Conservation (phyloP, 2,329 filamentous ascomycete genomes). For the Harringtonia lauricola region DNA sequence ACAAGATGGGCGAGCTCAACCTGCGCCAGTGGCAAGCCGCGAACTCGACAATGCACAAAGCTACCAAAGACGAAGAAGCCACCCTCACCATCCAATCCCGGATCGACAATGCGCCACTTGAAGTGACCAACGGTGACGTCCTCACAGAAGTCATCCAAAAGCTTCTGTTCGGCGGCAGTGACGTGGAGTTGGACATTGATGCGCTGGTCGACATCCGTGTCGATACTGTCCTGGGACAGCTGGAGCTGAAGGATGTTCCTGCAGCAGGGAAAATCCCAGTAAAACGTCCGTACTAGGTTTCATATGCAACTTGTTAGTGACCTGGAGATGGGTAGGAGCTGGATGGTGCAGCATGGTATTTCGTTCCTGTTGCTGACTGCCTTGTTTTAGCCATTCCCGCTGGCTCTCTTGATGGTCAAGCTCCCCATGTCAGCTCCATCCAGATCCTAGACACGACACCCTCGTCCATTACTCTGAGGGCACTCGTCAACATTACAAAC, state of each 20-base stretch:
- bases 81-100: slow-evolving; percentile 63
- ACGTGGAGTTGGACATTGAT: slow-evolving; percentile 62
- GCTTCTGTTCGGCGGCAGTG: slow-evolving; percentile 61
- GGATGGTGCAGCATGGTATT: not conserved
- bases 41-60: slow-evolving; percentile 61
- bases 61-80: slow-evolving; percentile 43
- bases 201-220: slow-evolving; percentile 77
- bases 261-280: slow-evolving; percentile 78
- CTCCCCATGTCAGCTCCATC: slow-evolving; percentile 59
- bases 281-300: slow-evolving; percentile 64
- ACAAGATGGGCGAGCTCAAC: slow-evolving; percentile 72
- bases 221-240: slow-evolving; percentile 67
- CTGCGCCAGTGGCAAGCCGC: slow-evolving; percentile 74
- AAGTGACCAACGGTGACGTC: slow-evolving; percentile 69
- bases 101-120: slow-evolving; percentile 68
- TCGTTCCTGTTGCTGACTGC: slow-evolving; percentile 7
- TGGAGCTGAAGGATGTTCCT: slow-evolving; percentile 75
- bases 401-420: slow-evolving; percentile 34
- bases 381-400: slow-evolving; percentile 43
- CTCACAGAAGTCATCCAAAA: slow-evolving; percentile 73
- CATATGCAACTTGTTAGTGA: slow-evolving; percentile 22
- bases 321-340: not conserved
- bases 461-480: slow-evolving; percentile 59
- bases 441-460: slow-evolving; percentile 61
- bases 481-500: slow-evolving; percentile 75